Percentiles rank a stretch among this genome's conserved stretches.
These are phyloP conservation scores for Fomitopsis betulina DNA, from an alignment of 1,284 basidiomycete species.

Conservation along the genomic window DNA sequence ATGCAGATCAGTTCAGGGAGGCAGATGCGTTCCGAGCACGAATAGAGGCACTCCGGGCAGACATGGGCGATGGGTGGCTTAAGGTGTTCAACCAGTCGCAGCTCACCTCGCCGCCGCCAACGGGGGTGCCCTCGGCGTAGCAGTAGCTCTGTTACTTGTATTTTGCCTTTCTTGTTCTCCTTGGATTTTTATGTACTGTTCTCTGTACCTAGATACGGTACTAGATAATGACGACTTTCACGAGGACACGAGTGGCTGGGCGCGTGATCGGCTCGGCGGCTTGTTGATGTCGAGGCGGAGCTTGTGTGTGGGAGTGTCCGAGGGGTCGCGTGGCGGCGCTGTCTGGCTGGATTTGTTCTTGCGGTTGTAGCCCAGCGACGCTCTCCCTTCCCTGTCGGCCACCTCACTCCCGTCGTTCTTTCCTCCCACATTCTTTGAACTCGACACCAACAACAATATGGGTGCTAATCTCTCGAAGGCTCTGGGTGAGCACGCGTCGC, in stretches of 20 bases:
- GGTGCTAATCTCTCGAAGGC: constrained; percentile 78
- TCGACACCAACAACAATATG: constrained; percentile 39
- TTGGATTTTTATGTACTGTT: constrained; percentile 1
- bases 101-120: constrained; percentile 22
- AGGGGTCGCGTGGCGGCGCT: constrained; percentile 16
- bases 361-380: constrained; percentile 5
- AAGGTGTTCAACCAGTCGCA: constrained; percentile 75
- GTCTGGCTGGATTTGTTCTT: constrained; percentile 5
- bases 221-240: neutral
- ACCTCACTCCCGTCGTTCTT: constrained; percentile 41
- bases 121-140: constrained; percentile 19
- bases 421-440: constrained; percentile 30
- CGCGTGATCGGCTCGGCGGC: neutral
- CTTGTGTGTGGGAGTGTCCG: constrained; percentile 18
- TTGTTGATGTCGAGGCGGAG: neutral
- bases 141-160: neutral
- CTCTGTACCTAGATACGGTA: neutral
- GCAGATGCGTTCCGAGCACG: constrained; percentile 69
- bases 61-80: constrained; percentile 86
- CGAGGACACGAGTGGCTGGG: neutral
- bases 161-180: neutral
- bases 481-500: constrained; percentile 42
- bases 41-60: constrained; percentile 77
- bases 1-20: constrained; percentile 36
- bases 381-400: constrained; percentile 26